Evolutionary conservation across 257 asterid species (phyloP).

Genomic region (Coffea canephora): DNA sequence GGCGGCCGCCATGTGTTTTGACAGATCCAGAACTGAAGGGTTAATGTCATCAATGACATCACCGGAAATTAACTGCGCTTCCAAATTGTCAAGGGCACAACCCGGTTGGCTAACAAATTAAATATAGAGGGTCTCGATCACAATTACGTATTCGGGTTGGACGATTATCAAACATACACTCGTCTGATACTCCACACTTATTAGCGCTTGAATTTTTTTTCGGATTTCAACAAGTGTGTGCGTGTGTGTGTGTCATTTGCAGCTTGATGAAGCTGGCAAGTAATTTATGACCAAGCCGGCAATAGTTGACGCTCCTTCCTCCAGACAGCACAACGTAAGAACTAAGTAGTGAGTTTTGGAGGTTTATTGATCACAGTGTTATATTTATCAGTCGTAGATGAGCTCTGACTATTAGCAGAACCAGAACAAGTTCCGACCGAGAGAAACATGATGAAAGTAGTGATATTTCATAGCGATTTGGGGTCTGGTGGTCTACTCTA

Average conservation of each 20-base stretch:
- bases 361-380: no score
- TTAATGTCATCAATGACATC: not conserved
- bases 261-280: not conserved
- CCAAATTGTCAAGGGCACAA: not conserved
- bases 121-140: not conserved
- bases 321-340: not conserved
- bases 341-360: not conserved
- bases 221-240: no score
- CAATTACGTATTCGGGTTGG: not conserved
- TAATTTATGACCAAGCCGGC: not conserved
- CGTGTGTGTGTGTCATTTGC: no score
- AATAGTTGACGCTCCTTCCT: not conserved
- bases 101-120: not conserved
- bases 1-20: no score
- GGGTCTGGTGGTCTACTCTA: not conserved
- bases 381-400: not conserved
- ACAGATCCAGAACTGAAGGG: no score
- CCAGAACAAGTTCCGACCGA: not conserved
- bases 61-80: not conserved
- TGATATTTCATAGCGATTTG: not conserved
- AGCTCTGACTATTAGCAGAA: not conserved
- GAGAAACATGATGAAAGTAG: not conserved
- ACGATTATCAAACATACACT: not conserved
- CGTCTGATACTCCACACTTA: not conserved
- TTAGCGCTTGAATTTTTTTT: not conserved